Conservation (phyloP, 495 filamentous ascomycete genomes). For the Barbatosphaeria neglecta region DNA sequence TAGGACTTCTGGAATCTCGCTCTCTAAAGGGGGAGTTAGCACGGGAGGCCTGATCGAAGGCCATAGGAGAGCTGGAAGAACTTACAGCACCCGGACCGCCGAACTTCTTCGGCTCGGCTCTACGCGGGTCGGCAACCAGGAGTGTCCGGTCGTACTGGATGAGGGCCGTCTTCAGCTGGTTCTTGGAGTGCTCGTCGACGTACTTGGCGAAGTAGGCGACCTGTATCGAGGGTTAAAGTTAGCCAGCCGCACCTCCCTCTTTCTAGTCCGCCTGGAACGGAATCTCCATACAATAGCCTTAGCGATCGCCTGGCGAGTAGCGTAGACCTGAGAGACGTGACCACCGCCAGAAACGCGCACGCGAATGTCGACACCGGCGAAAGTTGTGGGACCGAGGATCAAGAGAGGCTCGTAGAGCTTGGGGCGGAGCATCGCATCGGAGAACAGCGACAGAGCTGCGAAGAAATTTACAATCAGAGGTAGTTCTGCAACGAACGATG, state of each 20-base stretch:
- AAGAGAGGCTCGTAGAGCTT: slow-evolving; percentile 96
- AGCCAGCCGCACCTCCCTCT: background rate
- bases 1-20: slow-evolving; percentile 1
- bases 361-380: slow-evolving; percentile 78
- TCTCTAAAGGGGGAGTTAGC: background rate
- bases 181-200: slow-evolving; percentile 99
- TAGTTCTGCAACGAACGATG: background rate
- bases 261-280: background rate
- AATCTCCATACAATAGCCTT: slow-evolving; percentile 40
- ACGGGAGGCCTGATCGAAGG: background rate
- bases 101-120: slow-evolving; percentile 90
- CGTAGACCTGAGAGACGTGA: slow-evolving; percentile 96
- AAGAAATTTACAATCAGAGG: background rate
- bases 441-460: slow-evolving; percentile 64
- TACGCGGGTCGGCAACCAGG: slow-evolving; percentile 93
- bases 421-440: slow-evolving; percentile 95
- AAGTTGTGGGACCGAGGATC: slow-evolving; percentile 92
- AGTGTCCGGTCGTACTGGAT: slow-evolving; percentile 92
- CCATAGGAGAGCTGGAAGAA: background rate
- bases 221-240: slow-evolving; percentile 6
- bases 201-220: slow-evolving; percentile 99
- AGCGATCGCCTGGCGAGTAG: slow-evolving; percentile 96
- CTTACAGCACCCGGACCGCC: slow-evolving; percentile 70
- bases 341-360: slow-evolving; percentile 94
- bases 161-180: slow-evolving; percentile 90